Percentiles rank a stretch among this genome's conserved stretches.
Conservation (phyloP, 2,329 filamentous ascomycete species). For the Aspergillus luchuensis region DNA sequence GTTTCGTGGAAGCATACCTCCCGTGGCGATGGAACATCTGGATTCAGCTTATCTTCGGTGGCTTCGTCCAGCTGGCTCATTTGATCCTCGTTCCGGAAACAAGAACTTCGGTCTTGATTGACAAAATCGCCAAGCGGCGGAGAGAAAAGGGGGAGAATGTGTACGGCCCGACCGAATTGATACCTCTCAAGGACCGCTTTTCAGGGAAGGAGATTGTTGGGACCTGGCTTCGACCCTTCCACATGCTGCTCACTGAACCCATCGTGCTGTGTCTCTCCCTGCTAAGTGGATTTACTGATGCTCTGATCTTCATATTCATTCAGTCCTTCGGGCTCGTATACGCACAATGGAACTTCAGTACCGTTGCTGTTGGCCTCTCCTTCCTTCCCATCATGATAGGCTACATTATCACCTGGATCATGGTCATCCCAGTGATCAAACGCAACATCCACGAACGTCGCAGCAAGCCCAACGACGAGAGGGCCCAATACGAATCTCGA, state of each 20-base stretch:
- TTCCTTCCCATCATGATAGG: conserved; percentile 61
- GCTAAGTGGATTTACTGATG: conserved; percentile 65
- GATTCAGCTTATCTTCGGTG: conserved; percentile 81
- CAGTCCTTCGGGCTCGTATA: conserved; percentile 64
- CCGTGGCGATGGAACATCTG: conserved; percentile 78
- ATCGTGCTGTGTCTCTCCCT: conserved; percentile 64
- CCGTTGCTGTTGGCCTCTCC: conserved; percentile 51
- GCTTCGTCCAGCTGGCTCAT: conserved; percentile 67
- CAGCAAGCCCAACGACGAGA: conserved; percentile 62
- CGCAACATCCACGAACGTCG: conserved; percentile 50
- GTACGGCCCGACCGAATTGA: conserved; percentile 71
- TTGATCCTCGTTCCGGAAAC: conserved; percentile 75
- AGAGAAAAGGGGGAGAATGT: conserved; percentile 65
- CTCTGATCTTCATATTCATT: conserved; percentile 68
- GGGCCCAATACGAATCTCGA: conserved; percentile 51
- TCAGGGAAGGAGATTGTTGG: conserved; percentile 55
- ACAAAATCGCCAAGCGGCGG: conserved; percentile 73
- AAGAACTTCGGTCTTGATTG: conserved; percentile 66
- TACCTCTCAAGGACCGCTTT: conserved; percentile 55
- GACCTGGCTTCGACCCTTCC: conserved; percentile 63
- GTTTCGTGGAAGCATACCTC: conserved; percentile 69
- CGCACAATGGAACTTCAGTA: conserved; percentile 59
- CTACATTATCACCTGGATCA: conserved; percentile 60
- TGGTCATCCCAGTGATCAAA: conserved; percentile 59
- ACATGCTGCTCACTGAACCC: conserved; percentile 66